Evolutionary conservation across 2,329 filamentous ascomycete genomes (phyloP).

Genomic region (Paramyrothecium roridum): DNA sequence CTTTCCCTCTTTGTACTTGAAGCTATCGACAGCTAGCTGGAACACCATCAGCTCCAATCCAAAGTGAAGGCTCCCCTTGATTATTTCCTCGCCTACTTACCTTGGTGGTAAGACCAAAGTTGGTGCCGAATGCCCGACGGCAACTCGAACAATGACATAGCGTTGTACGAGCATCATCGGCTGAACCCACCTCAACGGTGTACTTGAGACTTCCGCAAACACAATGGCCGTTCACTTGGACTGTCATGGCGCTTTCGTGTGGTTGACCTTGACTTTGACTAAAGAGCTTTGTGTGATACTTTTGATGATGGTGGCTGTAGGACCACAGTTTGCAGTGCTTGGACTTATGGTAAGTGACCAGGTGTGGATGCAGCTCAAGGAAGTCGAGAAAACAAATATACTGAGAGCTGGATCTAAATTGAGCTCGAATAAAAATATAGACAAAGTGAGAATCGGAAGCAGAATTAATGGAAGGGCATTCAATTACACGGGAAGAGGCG

Average conservation of each 20-base stretch:
- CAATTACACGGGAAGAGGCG: too few species aligned
- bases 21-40: slow-evolving; percentile 20
- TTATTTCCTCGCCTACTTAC: slow-evolving; percentile 1
- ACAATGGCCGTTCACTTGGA: background rate
- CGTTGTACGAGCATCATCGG: slow-evolving; percentile 23
- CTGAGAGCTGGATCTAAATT: too few species aligned
- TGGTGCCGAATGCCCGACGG: slow-evolving; percentile 27
- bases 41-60: background rate
- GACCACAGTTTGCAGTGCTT: too few species aligned
- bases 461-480: too few species aligned
- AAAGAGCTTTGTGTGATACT: too few species aligned
- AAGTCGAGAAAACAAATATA: too few species aligned
- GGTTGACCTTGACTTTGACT: background rate
- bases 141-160: slow-evolving; percentile 30
- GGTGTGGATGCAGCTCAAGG: too few species aligned
- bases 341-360: too few species aligned
- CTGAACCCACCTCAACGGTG: slow-evolving; percentile 13
- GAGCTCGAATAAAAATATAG: too few species aligned
- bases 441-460: too few species aligned
- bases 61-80: too few species aligned
- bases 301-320: too few species aligned
- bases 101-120: slow-evolving; percentile 28
- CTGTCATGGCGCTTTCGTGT: background rate
- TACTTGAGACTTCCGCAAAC: slow-evolving; percentile 1
- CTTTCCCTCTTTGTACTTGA: slow-evolving; percentile 18